Conservation (phyloP, 1,139 yeast genomes). For the Debaryomyces sp. region DNA sequence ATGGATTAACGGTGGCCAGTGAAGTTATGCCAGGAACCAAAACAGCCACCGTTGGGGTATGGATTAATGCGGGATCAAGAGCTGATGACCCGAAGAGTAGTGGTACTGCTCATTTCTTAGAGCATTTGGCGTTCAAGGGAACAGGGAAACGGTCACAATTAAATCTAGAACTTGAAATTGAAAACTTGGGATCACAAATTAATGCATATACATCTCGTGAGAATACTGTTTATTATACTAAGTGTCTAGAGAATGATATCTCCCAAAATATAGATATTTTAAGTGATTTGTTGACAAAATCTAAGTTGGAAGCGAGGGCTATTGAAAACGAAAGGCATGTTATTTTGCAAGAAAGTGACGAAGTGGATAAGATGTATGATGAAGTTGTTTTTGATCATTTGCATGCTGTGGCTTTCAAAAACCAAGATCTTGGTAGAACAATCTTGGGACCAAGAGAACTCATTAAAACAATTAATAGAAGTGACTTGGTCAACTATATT, state of each 20-base stretch:
- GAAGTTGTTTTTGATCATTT: conserved; percentile 97
- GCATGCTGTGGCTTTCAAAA: conserved; percentile 88
- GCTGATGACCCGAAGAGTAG: conserved; percentile 85
- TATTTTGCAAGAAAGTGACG: conserved; percentile 93
- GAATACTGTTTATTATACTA: conserved; percentile 95
- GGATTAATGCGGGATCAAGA: conserved; percentile 98
- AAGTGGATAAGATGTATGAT: conserved; percentile 96
- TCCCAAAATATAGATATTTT: conserved; percentile 86
- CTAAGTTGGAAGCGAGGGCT: conserved; percentile 79
- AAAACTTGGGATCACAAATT: conserved; percentile 93
- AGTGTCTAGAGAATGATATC: conserved; percentile 77
- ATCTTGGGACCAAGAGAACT: conserved; percentile 92
- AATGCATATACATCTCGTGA: conserved; percentile 98
- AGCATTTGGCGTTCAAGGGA: conserved; percentile 96
- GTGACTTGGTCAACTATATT: conserved; percentile 79
- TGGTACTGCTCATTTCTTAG: conserved; percentile 97
- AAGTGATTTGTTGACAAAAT: conserved; percentile 85
- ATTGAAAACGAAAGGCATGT: conserved; percentile 96
- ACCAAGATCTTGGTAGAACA: conserved; percentile 96
- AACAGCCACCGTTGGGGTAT: conserved; percentile 96
- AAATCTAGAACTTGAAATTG: conserved; percentile 88
- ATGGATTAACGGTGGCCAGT: conserved; percentile 93
- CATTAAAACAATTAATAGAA: conserved; percentile 75
- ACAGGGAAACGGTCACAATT: conserved; percentile 81
- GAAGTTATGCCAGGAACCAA: conserved; percentile 85